Base-by-base conservation (phyloP, 2,329 filamentous ascomycete species). In the Trichoderma citrinoviride region DNA sequence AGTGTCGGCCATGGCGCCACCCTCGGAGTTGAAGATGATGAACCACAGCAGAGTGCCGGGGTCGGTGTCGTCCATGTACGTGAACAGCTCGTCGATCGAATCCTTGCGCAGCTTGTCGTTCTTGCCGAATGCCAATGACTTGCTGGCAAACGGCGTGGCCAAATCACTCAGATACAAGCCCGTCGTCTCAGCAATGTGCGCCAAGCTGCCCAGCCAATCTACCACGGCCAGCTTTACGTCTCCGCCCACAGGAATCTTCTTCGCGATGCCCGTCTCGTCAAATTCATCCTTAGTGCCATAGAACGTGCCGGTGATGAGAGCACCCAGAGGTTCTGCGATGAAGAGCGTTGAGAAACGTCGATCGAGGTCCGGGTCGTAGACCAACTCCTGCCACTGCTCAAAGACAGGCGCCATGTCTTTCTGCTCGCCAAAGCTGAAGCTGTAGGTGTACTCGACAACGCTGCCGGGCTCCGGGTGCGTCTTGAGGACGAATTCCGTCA, bases 171-270 rank as follows among this genome's bases (percentile, higher is more conserved):
- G 73, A 72, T 78, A 78, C 4, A 86, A 75, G 0, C 75, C 81
- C 14, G 79, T 78, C 43, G 80, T 77, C 66, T 86, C 79, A 14
- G 81, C 83, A 65, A 82, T 78, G 49, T 84, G 78, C 0, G 81
- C 78, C 6, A 90, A 77, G 53, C 87, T 79, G 7, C 80, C 86
- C 21, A 90, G 76, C 87, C 87, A 91, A 75, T 89, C 85, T 46
- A 82, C 81, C 23, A 87, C 68, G n/a, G 83, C 79, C 6, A 85
- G 70, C 10, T 81, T 78, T 4, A 78, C 68, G 12, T 72, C 73
- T 5, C 77, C 72, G 12, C 73, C 77, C 8, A 71, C 69, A 1
- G 84, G 84, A 2, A 87, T 80, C 62, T 74, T 78, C 21, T 74
- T 71, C 2, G 78, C 75, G 25, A 87, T 85, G 0, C 82, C 83